phyloP scores from a whole-genome alignment of 495 filamentous ascomycete genomes.

The Aspergillus carlsbadensis region DNA sequence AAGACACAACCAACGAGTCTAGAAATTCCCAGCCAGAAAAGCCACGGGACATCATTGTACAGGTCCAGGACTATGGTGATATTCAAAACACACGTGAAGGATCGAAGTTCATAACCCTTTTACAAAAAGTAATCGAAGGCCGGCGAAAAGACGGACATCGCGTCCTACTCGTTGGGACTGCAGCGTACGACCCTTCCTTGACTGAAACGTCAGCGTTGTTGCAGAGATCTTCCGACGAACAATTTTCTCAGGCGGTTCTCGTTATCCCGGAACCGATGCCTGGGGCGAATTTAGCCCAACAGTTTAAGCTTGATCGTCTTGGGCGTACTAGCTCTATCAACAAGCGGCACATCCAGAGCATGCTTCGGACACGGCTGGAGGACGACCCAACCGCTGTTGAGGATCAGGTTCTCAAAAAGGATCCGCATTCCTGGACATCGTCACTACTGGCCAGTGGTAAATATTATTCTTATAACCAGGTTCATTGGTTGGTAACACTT shows the following conservation, averaged over 20 bases:
- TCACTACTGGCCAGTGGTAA: slow-evolving; percentile 45
- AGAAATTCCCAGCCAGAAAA: slow-evolving; percentile 20
- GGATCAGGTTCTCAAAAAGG: slow-evolving; percentile 30
- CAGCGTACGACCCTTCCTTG: slow-evolving; percentile 32
- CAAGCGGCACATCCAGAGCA: slow-evolving; percentile 66
- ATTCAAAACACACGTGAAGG: slow-evolving; percentile 63
- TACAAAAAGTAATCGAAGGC: slow-evolving; percentile 70
- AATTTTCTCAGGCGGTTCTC: slow-evolving; percentile 53
- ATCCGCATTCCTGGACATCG: slow-evolving; percentile 30
- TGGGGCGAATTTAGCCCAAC: slow-evolving; percentile 30
- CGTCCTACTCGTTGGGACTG: slow-evolving; percentile 76
- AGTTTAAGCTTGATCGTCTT: slow-evolving; percentile 43
- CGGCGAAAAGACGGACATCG: slow-evolving; percentile 65
- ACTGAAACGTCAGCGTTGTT: slow-evolving; percentile 48
- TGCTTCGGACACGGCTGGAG: slow-evolving; percentile 52
- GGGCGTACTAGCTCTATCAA: slow-evolving; percentile 61
- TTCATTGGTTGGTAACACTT: slow-evolving; percentile 61
- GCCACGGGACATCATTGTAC: slow-evolving; percentile 60
- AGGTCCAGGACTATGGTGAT: slow-evolving; percentile 78
- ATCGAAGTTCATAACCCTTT: slow-evolving; percentile 57
- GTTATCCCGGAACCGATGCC: slow-evolving; percentile 42
- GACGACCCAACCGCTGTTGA: slow-evolving; percentile 34
- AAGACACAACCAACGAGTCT: slow-evolving; percentile 4
- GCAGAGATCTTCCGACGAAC: slow-evolving; percentile 47
- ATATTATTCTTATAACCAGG: slow-evolving; percentile 58